Evolutionary conservation across 768 basidiomycete genomes (phyloP).

Genomic region (Tricholoma matsutake): DNA sequence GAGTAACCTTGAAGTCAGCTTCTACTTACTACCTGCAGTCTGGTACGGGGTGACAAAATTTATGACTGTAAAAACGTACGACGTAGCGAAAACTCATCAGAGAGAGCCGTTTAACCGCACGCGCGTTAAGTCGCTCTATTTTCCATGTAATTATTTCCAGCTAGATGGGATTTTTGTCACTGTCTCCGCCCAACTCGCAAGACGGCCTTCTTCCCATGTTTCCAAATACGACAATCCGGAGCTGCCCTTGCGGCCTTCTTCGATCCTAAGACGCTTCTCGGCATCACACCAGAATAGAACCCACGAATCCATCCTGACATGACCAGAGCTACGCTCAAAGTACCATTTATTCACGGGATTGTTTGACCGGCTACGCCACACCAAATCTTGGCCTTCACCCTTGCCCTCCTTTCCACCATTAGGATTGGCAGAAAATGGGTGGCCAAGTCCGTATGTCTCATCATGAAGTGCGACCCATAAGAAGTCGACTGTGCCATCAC

Average conservation of each 20-base stretch:
- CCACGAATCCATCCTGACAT: slow-evolving; percentile 83
- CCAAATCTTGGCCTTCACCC: slow-evolving; percentile 90
- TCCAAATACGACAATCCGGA: slow-evolving; percentile 70
- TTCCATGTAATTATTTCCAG: slow-evolving; percentile 45
- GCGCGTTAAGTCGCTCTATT: not conserved
- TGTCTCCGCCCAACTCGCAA: slow-evolving; percentile 65
- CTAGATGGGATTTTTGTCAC: slow-evolving; percentile 72
- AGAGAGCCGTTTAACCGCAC: too few species aligned
- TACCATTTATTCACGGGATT: slow-evolving; percentile 99
- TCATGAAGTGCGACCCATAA: slow-evolving; percentile 98
- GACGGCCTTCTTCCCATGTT: slow-evolving; percentile 71
- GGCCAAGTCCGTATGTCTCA: slow-evolving; percentile 95
- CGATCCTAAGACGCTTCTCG: slow-evolving; percentile 76
- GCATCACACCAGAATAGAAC: slow-evolving; percentile 98
- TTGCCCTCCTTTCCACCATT: slow-evolving; percentile 89
- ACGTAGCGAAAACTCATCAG: not conserved
- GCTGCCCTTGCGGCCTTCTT: slow-evolving; percentile 61
- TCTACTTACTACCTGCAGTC: too few species aligned
- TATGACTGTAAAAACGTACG: not conserved
- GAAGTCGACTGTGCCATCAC: slow-evolving; percentile 98
- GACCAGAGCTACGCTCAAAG: slow-evolving; percentile 92
- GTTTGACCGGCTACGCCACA: slow-evolving; percentile 90
- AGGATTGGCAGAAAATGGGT: slow-evolving; percentile 91
- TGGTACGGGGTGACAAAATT: too few species aligned
- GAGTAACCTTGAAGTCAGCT: too few species aligned